Conservation (phyloP, 495 filamentous ascomycete species). For the Penicillium dipodomyicola region DNA sequence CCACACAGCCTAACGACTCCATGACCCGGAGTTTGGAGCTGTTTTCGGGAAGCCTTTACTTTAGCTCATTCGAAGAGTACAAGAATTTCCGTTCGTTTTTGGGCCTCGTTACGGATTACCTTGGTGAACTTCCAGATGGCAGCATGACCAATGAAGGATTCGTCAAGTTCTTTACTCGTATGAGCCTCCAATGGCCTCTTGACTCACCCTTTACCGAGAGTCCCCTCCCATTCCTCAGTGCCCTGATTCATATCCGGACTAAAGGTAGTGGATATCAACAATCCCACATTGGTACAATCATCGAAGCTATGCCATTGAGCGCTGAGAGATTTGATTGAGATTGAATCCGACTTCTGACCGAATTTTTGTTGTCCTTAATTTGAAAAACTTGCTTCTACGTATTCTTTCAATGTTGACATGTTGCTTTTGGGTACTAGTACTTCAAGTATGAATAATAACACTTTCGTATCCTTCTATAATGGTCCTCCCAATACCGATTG, state of each 20-base stretch:
- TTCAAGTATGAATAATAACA: too few species aligned
- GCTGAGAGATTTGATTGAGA: background rate
- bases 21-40: constrained; percentile 49
- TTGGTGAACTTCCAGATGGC: constrained; percentile 20
- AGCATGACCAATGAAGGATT: constrained; percentile 42
- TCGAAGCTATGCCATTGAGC: background rate
- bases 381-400: too few species aligned
- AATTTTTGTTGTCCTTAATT: too few species aligned
- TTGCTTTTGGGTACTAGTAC: too few species aligned
- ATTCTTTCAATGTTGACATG: too few species aligned
- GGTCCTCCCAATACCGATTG: too few species aligned
- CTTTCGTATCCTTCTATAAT: too few species aligned
- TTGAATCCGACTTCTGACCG: too few species aligned
- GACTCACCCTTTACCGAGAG: background rate
- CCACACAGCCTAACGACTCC: background rate
- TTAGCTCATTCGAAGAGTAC: constrained; percentile 53
- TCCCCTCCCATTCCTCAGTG: background rate
- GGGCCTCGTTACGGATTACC: constrained; percentile 36
- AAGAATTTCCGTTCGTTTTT: constrained; percentile 51
- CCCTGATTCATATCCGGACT: background rate
- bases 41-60: constrained; percentile 66
- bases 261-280: background rate
- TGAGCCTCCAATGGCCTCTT: background rate
- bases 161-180: constrained; percentile 23
- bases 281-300: background rate